phyloP scores from a whole-genome alignment of 2,329 filamentous ascomycete genomes.

The Penicillium olsonii region DNA sequence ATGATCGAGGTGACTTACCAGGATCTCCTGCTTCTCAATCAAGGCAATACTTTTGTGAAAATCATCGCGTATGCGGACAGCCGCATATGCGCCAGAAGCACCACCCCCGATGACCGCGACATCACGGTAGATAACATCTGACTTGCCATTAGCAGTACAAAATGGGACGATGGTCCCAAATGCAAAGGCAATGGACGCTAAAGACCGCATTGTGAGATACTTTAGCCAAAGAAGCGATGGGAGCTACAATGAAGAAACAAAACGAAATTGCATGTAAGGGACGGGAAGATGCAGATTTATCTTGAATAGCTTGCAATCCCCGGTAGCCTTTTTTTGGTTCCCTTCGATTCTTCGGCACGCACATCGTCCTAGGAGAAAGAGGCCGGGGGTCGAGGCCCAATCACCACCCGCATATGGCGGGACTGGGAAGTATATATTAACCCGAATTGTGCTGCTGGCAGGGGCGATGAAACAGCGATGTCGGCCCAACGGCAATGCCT shows the following conservation, averaged over 20 bases:
- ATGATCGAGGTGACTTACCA: slow-evolving; percentile 10
- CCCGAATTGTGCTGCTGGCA: background rate
- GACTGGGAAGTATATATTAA: background rate
- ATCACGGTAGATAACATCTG: slow-evolving; percentile 19
- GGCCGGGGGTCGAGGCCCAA: background rate
- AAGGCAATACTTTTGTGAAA: slow-evolving; percentile 22
- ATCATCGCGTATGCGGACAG: slow-evolving; percentile 25
- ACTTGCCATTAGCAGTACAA: background rate
- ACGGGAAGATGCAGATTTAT: too few species aligned
- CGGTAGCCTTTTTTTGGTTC: too few species aligned
- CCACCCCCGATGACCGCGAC: slow-evolving; percentile 27
- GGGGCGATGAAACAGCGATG: background rate
- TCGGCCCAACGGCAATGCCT: background rate
- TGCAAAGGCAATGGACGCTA: background rate
- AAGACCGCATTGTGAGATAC: background rate
- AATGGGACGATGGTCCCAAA: slow-evolving; percentile 6
- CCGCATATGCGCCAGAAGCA: slow-evolving; percentile 27
- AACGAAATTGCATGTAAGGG: background rate
- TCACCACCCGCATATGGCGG: background rate
- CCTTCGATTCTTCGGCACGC: too few species aligned
- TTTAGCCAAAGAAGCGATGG: background rate
- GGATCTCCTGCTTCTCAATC: slow-evolving; percentile 21
- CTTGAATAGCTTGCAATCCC: too few species aligned
- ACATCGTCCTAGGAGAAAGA: too few species aligned
- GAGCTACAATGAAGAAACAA: background rate